Evolutionary conservation across 805 yeast species (phyloP).

Genomic region (Pichia pseudocactophila): DNA sequence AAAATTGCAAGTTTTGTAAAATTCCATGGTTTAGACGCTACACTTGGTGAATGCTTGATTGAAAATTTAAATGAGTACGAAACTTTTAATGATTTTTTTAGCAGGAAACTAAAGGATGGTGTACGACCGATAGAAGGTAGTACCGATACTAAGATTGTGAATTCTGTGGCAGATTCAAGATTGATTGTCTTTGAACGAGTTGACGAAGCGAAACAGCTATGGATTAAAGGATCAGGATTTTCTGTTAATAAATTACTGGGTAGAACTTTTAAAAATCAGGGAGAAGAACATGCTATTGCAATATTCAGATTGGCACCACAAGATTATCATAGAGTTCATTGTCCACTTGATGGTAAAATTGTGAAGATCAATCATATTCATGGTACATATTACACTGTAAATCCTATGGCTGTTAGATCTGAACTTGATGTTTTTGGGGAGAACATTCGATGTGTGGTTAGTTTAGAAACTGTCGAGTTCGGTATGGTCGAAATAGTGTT

Average conservation of each 20-base stretch:
- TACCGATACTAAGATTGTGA: constrained; percentile 34
- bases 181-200: constrained; percentile 60
- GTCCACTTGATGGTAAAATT: constrained; percentile 70
- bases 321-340: constrained; percentile 91
- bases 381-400: constrained; percentile 93
- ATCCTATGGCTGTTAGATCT: constrained; percentile 93
- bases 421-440: constrained; percentile 88
- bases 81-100: constrained; percentile 86
- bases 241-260: constrained; percentile 46
- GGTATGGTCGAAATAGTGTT: constrained; percentile 73
- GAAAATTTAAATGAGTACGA: constrained; percentile 40
- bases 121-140: constrained; percentile 63
- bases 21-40: constrained; percentile 71
- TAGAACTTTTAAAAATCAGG: constrained; percentile 27
- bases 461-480: constrained; percentile 66
- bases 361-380: constrained; percentile 60
- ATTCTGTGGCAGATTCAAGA: constrained; percentile 85
- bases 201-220: constrained; percentile 54
- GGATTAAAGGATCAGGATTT: constrained; percentile 86
- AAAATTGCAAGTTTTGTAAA: constrained; percentile 71
- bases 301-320: constrained; percentile 92
- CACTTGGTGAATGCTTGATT: constrained; percentile 53
- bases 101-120: constrained; percentile 61
- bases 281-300: constrained; percentile 46
- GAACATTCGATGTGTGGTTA: constrained; percentile 69